Percentiles rank a stretch among this genome's conserved stretches.
Conservation (phyloP, 1,284 basidiomycete species). For the Marasmius tenuissimus region DNA sequence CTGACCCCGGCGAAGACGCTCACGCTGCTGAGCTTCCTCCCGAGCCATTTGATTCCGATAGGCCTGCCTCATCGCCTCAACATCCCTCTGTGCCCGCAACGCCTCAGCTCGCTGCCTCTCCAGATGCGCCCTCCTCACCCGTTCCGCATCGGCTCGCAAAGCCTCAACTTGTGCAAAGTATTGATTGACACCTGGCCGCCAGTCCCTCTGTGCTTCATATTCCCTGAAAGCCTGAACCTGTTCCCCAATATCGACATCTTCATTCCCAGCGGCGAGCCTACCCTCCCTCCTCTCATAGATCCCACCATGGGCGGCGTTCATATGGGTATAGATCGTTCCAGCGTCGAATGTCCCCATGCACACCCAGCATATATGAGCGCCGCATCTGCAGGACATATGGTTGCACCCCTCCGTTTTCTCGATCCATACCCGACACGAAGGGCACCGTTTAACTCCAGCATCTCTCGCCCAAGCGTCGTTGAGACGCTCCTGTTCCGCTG, state of each 20-base stretch:
- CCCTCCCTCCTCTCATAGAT: slow-evolving; percentile 20
- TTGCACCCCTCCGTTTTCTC: slow-evolving; percentile 57
- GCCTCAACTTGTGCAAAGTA: too few relatives aligned
- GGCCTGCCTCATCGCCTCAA: too few relatives aligned
- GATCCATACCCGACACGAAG: slow-evolving; percentile 43
- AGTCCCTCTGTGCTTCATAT: not conserved
- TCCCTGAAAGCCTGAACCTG: not conserved
- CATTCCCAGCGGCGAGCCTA: not conserved
- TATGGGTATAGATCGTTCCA: slow-evolving; percentile 49
- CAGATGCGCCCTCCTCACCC: too few relatives aligned
- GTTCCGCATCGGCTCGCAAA: too few relatives aligned
- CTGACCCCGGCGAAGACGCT: too few relatives aligned
- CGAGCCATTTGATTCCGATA: too few relatives aligned
- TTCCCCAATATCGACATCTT: not conserved
- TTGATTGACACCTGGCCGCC: too few relatives aligned
- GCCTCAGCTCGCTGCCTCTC: too few relatives aligned
- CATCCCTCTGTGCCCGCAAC: too few relatives aligned
- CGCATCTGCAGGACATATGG: slow-evolving; percentile 54
- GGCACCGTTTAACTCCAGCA: slow-evolving; percentile 38
- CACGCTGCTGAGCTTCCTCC: too few relatives aligned
- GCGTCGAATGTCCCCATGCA: slow-evolving; percentile 38
- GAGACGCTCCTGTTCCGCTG: slow-evolving; percentile 43
- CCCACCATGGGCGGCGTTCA: slow-evolving; percentile 45
- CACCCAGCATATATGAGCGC: slow-evolving; percentile 55
- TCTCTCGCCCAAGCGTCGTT: slow-evolving; percentile 40